A percentile compares a stretch with the other conserved stretches of the same genome.
These are phyloP conservation scores for Kazachstania viticola DNA, from an alignment of 805 yeast species.

Conservation along the genomic window DNA sequence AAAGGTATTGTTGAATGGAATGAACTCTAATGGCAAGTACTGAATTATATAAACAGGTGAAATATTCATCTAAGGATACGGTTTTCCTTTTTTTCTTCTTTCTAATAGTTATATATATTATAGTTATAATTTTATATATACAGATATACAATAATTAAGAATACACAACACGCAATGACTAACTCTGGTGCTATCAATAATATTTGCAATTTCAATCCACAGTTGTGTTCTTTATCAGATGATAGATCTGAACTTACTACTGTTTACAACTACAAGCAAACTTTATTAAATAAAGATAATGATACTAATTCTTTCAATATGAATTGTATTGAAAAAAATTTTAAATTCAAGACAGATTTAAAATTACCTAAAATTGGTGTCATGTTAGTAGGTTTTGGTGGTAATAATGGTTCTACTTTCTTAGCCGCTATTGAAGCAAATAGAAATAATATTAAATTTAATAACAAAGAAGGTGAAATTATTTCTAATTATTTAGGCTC, in stretches of 20 bases:
- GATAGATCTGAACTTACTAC: slow-evolving; percentile 3
- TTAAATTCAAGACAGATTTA: slow-evolving; percentile 78
- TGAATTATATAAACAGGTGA: too few species aligned
- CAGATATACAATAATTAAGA: too few species aligned
- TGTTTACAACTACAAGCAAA: slow-evolving; percentile 5
- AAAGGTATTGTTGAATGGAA: too few species aligned
- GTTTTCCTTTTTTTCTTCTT: too few species aligned
- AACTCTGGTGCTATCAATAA: too few species aligned
- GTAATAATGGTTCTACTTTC: slow-evolving; percentile 91
- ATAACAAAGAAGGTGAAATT: slow-evolving; percentile 65
- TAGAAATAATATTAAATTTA: slow-evolving; percentile 63
- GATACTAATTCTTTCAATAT: slow-evolving; percentile 44
- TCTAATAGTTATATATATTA: too few species aligned
- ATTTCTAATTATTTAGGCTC: slow-evolving; percentile 81
- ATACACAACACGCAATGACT: too few species aligned
- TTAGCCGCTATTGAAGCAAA: slow-evolving; percentile 80
- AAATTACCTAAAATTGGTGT: slow-evolving; percentile 78
- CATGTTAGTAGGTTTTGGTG: slow-evolving; percentile 89
- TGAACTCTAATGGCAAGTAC: too few species aligned
- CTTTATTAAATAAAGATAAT: slow-evolving; percentile 36
- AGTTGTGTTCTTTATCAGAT: slow-evolving; percentile 2
- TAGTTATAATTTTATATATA: too few species aligned
- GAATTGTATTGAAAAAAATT: slow-evolving; percentile 59
- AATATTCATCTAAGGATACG: too few species aligned
- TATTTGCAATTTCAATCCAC: slow-evolving; percentile 3